Conservation (phyloP, 306 rosid species). For the Aeschynomene evenia region DNA sequence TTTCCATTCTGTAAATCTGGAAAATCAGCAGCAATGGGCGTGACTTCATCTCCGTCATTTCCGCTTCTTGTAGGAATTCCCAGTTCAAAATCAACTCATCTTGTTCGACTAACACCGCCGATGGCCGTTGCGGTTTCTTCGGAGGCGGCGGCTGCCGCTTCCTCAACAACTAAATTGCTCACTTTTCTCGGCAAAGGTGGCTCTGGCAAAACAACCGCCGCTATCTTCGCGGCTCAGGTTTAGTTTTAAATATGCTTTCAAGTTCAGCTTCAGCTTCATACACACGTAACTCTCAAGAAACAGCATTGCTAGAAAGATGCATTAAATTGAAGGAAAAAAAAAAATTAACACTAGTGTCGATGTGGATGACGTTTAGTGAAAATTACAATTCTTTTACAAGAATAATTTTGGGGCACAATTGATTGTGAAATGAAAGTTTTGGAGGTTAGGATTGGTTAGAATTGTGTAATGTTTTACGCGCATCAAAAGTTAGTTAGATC, state of each 20-base stretch:
- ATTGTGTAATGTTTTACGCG: too few relatives aligned
- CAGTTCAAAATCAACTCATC: conserved; percentile 25
- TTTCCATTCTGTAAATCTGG: neutral
- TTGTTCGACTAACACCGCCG: conserved; percentile 2
- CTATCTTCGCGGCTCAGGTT: conserved; percentile 91
- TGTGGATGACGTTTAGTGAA: too few relatives aligned
- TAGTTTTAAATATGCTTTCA: neutral
- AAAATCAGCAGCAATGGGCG: conserved; percentile 9
- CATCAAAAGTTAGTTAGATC: too few relatives aligned
- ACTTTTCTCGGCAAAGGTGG: conserved; percentile 98
- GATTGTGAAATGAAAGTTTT: too few relatives aligned
- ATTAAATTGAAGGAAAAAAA: too few relatives aligned
- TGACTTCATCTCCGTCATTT: conserved; percentile 35
- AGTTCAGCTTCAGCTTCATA: too few relatives aligned
- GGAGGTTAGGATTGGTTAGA: too few relatives aligned
- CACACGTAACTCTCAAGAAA: neutral
- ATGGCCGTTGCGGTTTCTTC: conserved; percentile 38
- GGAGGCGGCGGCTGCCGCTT: conserved; percentile 11
- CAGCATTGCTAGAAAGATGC: neutral
- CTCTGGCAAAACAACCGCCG: conserved; percentile 87
- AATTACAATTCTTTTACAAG: too few relatives aligned
- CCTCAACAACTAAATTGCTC: conserved; percentile 56
- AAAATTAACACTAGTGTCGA: too few relatives aligned
- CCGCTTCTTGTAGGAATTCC: conserved; percentile 31
- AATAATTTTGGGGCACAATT: too few relatives aligned